Conservation (phyloP, 2,329 filamentous ascomycete genomes). For the Didymella pinodella region DNA sequence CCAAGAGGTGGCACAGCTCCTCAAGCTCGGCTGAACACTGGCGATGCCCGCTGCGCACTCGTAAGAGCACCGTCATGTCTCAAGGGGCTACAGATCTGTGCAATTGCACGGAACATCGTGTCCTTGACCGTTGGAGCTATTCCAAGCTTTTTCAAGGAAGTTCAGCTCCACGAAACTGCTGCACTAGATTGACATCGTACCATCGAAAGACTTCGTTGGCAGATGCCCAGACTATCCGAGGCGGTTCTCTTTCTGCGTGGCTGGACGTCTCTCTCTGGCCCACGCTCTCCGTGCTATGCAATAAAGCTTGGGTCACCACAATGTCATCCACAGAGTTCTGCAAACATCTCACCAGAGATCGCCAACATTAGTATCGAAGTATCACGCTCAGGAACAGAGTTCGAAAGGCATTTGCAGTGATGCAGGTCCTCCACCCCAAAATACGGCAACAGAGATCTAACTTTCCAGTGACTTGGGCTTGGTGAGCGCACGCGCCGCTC, state of each 20-base stretch:
- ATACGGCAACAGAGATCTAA: conserved; percentile 22
- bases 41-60: conserved; percentile 8
- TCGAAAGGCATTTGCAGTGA: conserved; percentile 10
- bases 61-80: background rate
- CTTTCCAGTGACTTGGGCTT: conserved; percentile 34
- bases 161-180: conserved; percentile 5
- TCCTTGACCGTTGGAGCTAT: conserved; percentile 4
- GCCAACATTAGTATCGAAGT: background rate
- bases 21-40: conserved; percentile 2
- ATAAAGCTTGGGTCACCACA: background rate
- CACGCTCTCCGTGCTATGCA: conserved; percentile 7
- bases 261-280: background rate
- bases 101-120: background rate
- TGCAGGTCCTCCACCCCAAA: conserved; percentile 20
- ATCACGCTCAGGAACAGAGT: background rate
- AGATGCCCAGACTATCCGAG: conserved; percentile 14
- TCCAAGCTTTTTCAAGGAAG: background rate
- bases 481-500: conserved; percentile 26
- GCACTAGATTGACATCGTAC: conserved; percentile 2
- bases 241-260: conserved; percentile 7
- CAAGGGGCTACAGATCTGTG: background rate
- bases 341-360: background rate
- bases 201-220: conserved; percentile 1
- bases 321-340: background rate
- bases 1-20: conserved; percentile 17